A percentile compares a stretch with the other conserved stretches of the same genome.
These are phyloP conservation scores for Septoria petroselini DNA, from an alignment of 2,329 filamentous ascomycete species.

Conservation along the genomic window DNA sequence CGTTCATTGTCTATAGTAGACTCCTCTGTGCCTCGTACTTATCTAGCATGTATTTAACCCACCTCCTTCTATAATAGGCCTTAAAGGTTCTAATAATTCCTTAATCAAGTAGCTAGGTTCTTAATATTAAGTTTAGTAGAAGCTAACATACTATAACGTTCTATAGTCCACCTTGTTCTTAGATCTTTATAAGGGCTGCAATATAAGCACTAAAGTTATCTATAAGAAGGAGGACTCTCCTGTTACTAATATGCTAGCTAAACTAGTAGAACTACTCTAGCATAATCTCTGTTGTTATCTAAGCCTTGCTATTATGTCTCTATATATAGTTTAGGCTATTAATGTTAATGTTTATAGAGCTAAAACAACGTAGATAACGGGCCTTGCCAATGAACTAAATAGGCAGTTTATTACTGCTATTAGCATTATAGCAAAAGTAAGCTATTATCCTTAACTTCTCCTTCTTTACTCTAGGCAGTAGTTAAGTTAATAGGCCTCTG, in stretches of 20 bases:
- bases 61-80: constrained; percentile 10
- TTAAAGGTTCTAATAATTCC: constrained; percentile 16
- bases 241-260: background rate
- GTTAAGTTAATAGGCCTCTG: constrained; percentile 1
- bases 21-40: background rate
- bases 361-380: constrained; percentile 7
- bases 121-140: background rate
- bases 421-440: constrained; percentile 11
- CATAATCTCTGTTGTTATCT: constrained; percentile 15
- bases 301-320: constrained; percentile 11
- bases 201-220: constrained; percentile 16
- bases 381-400: constrained; percentile 14
- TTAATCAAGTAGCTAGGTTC: constrained; percentile 9
- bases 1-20: constrained; percentile 11
- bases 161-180: background rate
- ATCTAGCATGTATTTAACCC: constrained; percentile 7
- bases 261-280: constrained; percentile 15
- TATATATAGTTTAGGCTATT: constrained; percentile 5
- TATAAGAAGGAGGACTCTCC: constrained; percentile 14
- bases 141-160: constrained; percentile 12
- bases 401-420: constrained; percentile 11
- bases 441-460: constrained; percentile 1
- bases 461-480: background rate
- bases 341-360: constrained; percentile 1
- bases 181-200: constrained; percentile 4